Evolutionary conservation across 2,329 filamentous ascomycete species (phyloP), one percentile per base, ranked within the genome.

Genomic region (Colletotrichum sp.): DNA sequence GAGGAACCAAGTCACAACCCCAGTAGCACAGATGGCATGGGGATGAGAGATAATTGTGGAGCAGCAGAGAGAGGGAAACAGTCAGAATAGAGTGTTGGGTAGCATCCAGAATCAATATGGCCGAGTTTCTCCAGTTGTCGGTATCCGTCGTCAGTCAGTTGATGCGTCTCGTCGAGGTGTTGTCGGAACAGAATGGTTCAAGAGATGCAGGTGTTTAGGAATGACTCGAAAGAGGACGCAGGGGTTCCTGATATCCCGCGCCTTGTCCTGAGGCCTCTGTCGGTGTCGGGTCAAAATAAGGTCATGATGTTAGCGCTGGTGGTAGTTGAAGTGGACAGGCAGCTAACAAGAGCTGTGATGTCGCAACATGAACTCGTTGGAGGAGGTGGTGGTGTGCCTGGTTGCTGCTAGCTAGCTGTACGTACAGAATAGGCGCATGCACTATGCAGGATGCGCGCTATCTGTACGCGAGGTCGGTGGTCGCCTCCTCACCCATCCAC

Each of bases 211-310:
- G 60, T 28, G 57, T 34, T 44, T 39, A 66, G 34, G 18, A 71
- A 66, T 75, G 72, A 75, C 72, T 75, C 72, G 60, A 65, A 71
- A 48, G 32, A 8, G 22, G 62, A 39, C 68, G 36, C 73, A 68
- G 32, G 68, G 36, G 12, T 75, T 67, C 55, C 36, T 75, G 36
- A 68, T 62, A 52, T 72, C 62, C n/a, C 69, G 8, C 32, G 52
- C 63, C 15, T 22, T 62, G 39, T 73, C 69, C 68, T 66, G 22
- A 70, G 68, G 68, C 60, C 22, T 26, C n/a, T 9, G 63, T 57
- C 16, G 15, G 24, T 39, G 36, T 34, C 34, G n/a, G 22, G 55
- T 71, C 34, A 52, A 24, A 66, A 52, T 16, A 48, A 60, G 30
- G 24, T 39, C 32, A 28, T 55, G 30, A 63, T 63, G 30, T 63